phyloP scores from a whole-genome alignment of 495 filamentous ascomycete species.

The Aspergillus carlsbadensis region DNA sequence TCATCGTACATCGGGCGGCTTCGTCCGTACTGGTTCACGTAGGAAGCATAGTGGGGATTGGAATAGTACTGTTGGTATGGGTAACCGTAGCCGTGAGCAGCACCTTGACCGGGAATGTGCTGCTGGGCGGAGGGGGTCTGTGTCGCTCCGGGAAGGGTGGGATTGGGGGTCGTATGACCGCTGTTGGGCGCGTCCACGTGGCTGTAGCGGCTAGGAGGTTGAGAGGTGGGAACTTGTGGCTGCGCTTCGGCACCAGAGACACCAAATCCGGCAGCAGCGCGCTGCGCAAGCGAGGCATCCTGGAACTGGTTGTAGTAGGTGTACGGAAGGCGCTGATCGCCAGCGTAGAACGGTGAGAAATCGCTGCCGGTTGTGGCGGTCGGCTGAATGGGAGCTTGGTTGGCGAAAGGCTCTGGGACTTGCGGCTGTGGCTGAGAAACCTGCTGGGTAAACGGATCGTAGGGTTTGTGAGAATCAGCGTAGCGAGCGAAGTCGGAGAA shows the following conservation, averaged over 20 bases:
- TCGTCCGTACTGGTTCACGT: conserved; percentile 67
- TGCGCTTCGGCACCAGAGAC: conserved; percentile 68
- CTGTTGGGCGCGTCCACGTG: conserved; percentile 75
- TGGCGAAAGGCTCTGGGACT: conserved; percentile 55
- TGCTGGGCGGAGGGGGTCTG: conserved; percentile 62
- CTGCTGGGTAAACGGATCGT: conserved; percentile 84
- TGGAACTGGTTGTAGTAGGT: conserved; percentile 84
- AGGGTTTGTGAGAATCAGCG: conserved; percentile 74
- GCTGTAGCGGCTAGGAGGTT: conserved; percentile 66
- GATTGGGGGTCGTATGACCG: conserved; percentile 87
- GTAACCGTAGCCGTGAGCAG: conserved; percentile 60
- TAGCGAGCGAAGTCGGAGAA: conserved; percentile 69
- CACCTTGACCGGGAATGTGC: conserved; percentile 58
- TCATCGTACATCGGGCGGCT: conserved; percentile 58
- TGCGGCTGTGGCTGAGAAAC: conserved; percentile 64
- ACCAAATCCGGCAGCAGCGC: conserved; percentile 65
- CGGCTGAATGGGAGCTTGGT: conserved; percentile 52
- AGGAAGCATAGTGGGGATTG: conserved; percentile 75
- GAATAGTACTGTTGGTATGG: conserved; percentile 72
- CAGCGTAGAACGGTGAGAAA: conserved; percentile 82
- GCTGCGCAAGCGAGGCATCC: conserved; percentile 67
- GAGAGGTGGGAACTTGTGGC: conserved; percentile 72
- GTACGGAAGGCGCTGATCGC: conserved; percentile 76
- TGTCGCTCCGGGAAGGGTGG: conserved; percentile 66
- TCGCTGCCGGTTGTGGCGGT: conserved; percentile 67